Evolutionary conservation across 2,329 filamentous ascomycete species (phyloP).

Genomic region (Aspergillus hiratsukae): DNA sequence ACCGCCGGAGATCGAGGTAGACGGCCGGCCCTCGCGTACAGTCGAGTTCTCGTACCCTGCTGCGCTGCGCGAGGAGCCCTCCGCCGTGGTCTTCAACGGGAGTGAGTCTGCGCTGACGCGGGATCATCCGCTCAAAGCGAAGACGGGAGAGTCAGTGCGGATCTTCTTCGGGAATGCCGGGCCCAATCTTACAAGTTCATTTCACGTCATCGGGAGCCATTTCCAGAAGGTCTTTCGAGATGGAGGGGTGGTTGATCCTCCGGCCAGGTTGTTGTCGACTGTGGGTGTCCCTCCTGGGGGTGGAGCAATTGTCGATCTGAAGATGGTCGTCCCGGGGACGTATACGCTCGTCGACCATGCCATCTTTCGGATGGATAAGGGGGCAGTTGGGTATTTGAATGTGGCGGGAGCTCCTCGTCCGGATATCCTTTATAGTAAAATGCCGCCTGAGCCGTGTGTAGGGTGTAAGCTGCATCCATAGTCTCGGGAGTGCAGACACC

Average conservation of each 20-base stretch:
- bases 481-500: background rate
- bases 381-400: slow-evolving; percentile 33
- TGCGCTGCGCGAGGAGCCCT: slow-evolving; percentile 29
- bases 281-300: slow-evolving; percentile 25
- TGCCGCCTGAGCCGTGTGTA: slow-evolving; percentile 25
- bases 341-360: slow-evolving; percentile 34
- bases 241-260: slow-evolving; percentile 28
- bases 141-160: slow-evolving; percentile 26
- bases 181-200: slow-evolving; percentile 31
- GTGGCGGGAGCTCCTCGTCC: slow-evolving; percentile 26
- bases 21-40: slow-evolving; percentile 23
- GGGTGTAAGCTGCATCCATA: slow-evolving; percentile 31
- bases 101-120: slow-evolving; percentile 28
- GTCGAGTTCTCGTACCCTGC: slow-evolving; percentile 36
- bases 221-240: slow-evolving; percentile 29
- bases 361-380: slow-evolving; percentile 33
- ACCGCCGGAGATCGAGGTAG: slow-evolving; percentile 28
- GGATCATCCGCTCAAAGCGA: slow-evolving; percentile 28
- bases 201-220: slow-evolving; percentile 29
- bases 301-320: slow-evolving; percentile 29
- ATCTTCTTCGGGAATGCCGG: slow-evolving; percentile 35
- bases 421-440: slow-evolving; percentile 23
- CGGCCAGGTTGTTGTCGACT: slow-evolving; percentile 23
- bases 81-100: slow-evolving; percentile 31
- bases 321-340: slow-evolving; percentile 29